phyloP scores from a whole-genome alignment of 768 basidiomycete species.

The Dendrothele bispora region DNA sequence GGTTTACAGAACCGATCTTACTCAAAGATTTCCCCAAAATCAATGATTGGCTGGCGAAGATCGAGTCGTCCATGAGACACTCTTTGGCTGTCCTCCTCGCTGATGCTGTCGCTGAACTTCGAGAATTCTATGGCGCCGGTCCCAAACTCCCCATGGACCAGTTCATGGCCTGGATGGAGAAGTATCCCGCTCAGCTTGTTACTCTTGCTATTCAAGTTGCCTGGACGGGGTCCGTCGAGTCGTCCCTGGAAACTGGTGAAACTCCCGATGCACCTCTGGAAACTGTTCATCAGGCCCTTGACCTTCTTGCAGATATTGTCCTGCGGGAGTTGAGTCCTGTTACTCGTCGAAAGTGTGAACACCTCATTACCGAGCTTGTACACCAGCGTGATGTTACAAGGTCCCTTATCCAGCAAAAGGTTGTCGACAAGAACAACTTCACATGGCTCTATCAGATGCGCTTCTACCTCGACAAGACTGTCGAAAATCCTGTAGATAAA shows the following conservation, averaged over 20 bases:
- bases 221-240: constrained; percentile 88
- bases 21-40: constrained; percentile 96
- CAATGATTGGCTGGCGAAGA: constrained; percentile 95
- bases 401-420: constrained; percentile 63
- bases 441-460: constrained; percentile 99
- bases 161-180: constrained; percentile 89
- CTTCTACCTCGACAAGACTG: constrained; percentile 79
- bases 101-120: constrained; percentile 78
- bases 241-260: constrained; percentile 54
- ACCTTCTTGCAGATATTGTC: constrained; percentile 96
- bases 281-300: constrained; percentile 79
- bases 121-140: constrained; percentile 74
- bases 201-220: constrained; percentile 93
- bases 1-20: constrained; percentile 77
- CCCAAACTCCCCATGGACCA: constrained; percentile 58
- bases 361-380: constrained; percentile 97
- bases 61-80: constrained; percentile 91
- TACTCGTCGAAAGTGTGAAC: constrained; percentile 97
- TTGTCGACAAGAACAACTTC: constrained; percentile 71
- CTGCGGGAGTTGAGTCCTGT: constrained; percentile 85
- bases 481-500: constrained; percentile 78
- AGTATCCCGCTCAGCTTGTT: constrained; percentile 93
- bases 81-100: constrained; percentile 83
- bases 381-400: constrained; percentile 97
- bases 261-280: constrained; percentile 67